Base-by-base conservation (phyloP, 2,329 filamentous ascomycete genomes). In the Davidsoniella neocaledoniae region DNA sequence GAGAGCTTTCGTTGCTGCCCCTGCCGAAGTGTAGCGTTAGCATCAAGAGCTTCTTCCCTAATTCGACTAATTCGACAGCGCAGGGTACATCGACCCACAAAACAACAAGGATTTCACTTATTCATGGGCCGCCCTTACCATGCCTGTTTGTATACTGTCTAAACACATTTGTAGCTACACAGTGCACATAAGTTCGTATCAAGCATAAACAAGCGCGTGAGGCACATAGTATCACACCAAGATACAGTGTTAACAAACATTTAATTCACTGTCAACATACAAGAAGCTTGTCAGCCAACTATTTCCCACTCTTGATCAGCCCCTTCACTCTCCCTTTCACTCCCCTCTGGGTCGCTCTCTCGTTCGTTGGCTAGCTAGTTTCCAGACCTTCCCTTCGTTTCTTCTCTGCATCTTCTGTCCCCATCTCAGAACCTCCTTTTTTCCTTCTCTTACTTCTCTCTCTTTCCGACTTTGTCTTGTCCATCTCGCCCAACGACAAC, bases 391-490 rank as follows among this genome's bases (percentile, higher is more conserved):
- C 36, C 44, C 45, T 43, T 43, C 45, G 42, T 53, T 46, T 14
- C 33, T 21, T 25, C 40, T 39, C 19, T 45, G 43, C 26, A 46
- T 43, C 43, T 53, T 53, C 47, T 53, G 43, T 53, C 43, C 39
- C 48, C 43, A 50, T 48, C 48, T 50, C 48, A 53, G 47, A 53
- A 53, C 51, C 51, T 50, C 51, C 45, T 48, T 50, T 53, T 49
- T 48, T 37, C 40, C 43, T 50, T 41, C 29, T 46, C 36, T 17
- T 10, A 42, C 21, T 26, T 19, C 33, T 39, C 16, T 46, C 21
- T 38, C 38, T 44, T 50, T 43, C 43, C 29, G 42, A 46, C 33
- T 50, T 50, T 36, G 48, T 42, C 37, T 46, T 47, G 41, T 48
- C 42, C 42, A 23, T 16, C 26, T 48, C 23, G 29, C 19, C n/a